Percentiles rank a stretch among this genome's conserved stretches.
These are phyloP conservation scores for Apiotrichum gracile DNA, from an alignment of 1,284 basidiomycete species.

Conservation along the genomic window DNA sequence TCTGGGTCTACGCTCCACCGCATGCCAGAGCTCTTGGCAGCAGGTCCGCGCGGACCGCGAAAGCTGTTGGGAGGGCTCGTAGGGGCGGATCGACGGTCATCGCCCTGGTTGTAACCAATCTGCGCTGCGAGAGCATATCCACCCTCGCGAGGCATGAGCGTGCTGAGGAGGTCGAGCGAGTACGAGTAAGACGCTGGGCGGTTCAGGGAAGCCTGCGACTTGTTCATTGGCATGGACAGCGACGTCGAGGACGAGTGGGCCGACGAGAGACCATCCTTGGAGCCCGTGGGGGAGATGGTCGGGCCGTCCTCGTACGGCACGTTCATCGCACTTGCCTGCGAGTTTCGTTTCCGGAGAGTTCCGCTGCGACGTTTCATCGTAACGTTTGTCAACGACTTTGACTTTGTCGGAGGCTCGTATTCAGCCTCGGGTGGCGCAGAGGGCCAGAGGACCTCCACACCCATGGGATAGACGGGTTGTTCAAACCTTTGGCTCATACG, in stretches of 20 bases:
- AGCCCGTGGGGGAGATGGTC: neutral
- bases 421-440: constrained; percentile 23
- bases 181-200: constrained; percentile 35
- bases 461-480: constrained; percentile 17
- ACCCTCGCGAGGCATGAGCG: constrained; percentile 43
- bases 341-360: constrained; percentile 15
- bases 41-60: constrained; percentile 25
- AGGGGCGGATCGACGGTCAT: constrained; percentile 22
- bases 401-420: constrained; percentile 19
- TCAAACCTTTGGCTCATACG: constrained; percentile 32
- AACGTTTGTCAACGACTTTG: constrained; percentile 35
- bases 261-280: constrained; percentile 23
- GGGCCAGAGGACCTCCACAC: constrained; percentile 25
- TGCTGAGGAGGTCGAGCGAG: constrained; percentile 37
- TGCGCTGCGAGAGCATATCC: constrained; percentile 46
- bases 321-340: constrained; percentile 16
- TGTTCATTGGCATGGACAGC: constrained; percentile 35
- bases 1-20: constrained; percentile 41
- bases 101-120: constrained; percentile 21
- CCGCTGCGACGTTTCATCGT: constrained; percentile 13
- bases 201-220: constrained; percentile 24
- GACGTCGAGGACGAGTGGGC: constrained; percentile 40
- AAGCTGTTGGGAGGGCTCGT: constrained; percentile 13
- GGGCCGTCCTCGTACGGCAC: neutral
- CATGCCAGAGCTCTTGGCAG: constrained; percentile 38